Evolutionary conservation across 257 asterid species (phyloP).

Genomic region (Jaltomata sinuosa): DNA sequence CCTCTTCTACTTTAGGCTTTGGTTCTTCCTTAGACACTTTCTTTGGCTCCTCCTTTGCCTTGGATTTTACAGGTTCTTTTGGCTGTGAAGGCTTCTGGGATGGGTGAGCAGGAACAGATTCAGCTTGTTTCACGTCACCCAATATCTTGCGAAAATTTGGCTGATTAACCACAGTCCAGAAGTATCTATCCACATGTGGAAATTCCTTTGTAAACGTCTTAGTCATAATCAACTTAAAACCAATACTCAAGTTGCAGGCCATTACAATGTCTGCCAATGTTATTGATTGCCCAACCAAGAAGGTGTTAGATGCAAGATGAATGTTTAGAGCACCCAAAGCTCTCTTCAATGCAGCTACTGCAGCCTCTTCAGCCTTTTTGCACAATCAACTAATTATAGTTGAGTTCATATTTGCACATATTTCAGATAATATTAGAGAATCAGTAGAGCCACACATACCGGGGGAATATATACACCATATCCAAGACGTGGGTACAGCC

Average conservation of each 20-base stretch:
- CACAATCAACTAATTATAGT: no score
- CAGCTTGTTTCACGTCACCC: conserved; percentile 55
- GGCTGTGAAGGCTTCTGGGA: conserved; percentile 67
- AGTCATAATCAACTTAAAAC: conserved; percentile 40
- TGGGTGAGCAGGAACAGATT: conserved; percentile 52
- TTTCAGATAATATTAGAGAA: background rate
- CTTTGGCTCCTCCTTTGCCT: conserved; percentile 54
- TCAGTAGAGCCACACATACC: conserved; percentile 30
- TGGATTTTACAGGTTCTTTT: conserved; percentile 54
- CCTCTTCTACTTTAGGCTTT: conserved; percentile 44
- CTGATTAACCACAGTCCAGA: conserved; percentile 84
- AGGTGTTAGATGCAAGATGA: conserved; percentile 68
- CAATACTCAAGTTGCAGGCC: conserved; percentile 41
- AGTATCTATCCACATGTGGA: conserved; percentile 84
- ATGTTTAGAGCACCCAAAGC: conserved; percentile 61
- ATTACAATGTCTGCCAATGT: conserved; percentile 75
- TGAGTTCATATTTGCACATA: background rate
- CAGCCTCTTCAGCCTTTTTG: conserved; percentile 69
- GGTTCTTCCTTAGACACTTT: conserved; percentile 44
- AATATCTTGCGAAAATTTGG: conserved; percentile 62
- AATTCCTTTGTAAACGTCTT: conserved; percentile 80
- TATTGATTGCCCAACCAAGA: conserved; percentile 70
- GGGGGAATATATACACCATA: conserved; percentile 29
- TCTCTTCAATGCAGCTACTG: conserved; percentile 57
- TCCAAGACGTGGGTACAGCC: conserved; percentile 74